Evolutionary conservation across 1,284 basidiomycete genomes (phyloP).

Genomic region (Fomes fomentarius): DNA sequence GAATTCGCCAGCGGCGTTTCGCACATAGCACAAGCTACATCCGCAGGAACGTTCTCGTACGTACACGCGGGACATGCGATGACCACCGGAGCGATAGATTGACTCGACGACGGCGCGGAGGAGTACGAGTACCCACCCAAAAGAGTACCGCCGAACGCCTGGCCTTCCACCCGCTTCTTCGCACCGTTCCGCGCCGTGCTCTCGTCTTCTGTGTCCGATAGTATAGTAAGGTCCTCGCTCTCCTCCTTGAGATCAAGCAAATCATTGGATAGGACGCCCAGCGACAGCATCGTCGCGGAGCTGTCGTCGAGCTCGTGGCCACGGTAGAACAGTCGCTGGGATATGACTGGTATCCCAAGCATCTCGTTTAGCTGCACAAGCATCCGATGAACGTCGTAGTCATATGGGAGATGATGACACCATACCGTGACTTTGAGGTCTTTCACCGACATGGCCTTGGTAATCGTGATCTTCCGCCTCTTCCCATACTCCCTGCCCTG

Average conservation of each 20-base stretch:
- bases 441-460: conserved; percentile 70
- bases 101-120: conserved; percentile 20
- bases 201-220: conserved; percentile 54
- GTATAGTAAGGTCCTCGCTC: conserved; percentile 57
- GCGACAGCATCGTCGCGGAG: conserved; percentile 54
- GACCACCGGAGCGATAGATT: conserved; percentile 8
- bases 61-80: conserved; percentile 35
- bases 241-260: conserved; percentile 67
- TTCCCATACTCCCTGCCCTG: conserved; percentile 54
- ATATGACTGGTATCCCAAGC: conserved; percentile 70
- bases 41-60: conserved; percentile 30
- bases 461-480: conserved; percentile 54
- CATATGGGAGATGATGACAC: not conserved
- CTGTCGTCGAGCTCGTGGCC: conserved; percentile 69
- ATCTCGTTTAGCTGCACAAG: conserved; percentile 54
- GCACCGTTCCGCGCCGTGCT: conserved; percentile 16
- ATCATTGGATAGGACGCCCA: conserved; percentile 69
- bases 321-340: conserved; percentile 68
- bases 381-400: not conserved
- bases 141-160: conserved; percentile 76
- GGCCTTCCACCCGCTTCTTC: conserved; percentile 57
- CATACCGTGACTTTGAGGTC: conserved; percentile 74
- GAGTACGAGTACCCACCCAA: conserved; percentile 40
- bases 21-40: conserved; percentile 31
- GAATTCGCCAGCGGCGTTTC: conserved; percentile 25